phyloP scores from a whole-genome alignment of 306 rosid genomes.

The Vicia villosa region DNA sequence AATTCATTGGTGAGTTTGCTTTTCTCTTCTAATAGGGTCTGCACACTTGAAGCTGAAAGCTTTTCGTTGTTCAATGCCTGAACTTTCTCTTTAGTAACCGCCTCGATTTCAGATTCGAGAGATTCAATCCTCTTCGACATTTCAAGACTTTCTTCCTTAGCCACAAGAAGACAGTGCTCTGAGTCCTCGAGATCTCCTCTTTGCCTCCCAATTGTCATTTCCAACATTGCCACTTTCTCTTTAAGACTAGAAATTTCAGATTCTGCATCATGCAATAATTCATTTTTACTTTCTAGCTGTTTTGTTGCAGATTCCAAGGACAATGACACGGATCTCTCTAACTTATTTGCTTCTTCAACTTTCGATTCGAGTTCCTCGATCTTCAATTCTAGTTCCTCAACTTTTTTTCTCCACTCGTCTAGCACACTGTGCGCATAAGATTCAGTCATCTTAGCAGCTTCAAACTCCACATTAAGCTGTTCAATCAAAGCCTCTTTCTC shows the following conservation, averaged over 20 bases:
- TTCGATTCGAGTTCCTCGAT: too few relatives aligned
- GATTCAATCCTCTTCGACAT: constrained; percentile 56
- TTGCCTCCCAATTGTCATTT: constrained; percentile 74
- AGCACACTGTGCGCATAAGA: constrained; percentile 70
- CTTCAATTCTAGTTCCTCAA: constrained; percentile 66
- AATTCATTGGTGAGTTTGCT: constrained; percentile 69
- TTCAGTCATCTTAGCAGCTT: constrained; percentile 89
- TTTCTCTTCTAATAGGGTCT: constrained; percentile 80
- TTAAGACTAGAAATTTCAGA: constrained; percentile 70
- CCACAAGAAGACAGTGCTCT: constrained; percentile 49
- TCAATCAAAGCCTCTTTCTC: constrained; percentile 73
- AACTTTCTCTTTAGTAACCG: constrained; percentile 67
- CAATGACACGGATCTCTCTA: constrained; percentile 84
- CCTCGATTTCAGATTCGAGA: constrained; percentile 61
- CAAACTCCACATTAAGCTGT: constrained; percentile 77
- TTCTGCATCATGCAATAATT: constrained; percentile 71
- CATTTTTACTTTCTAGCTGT: constrained; percentile 69
- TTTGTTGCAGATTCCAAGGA: constrained; percentile 74
- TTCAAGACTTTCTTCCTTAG: constrained; percentile 65
- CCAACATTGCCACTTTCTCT: constrained; percentile 76
- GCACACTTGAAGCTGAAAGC: constrained; percentile 78
- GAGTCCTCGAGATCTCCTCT: constrained; percentile 77
- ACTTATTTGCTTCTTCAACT: constrained; percentile 66
- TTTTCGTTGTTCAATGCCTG: constrained; percentile 80
- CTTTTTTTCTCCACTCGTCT: constrained; percentile 68